Base-by-base conservation (phyloP, 495 filamentous ascomycete genomes). In the Sabuloglossum arenarium region DNA sequence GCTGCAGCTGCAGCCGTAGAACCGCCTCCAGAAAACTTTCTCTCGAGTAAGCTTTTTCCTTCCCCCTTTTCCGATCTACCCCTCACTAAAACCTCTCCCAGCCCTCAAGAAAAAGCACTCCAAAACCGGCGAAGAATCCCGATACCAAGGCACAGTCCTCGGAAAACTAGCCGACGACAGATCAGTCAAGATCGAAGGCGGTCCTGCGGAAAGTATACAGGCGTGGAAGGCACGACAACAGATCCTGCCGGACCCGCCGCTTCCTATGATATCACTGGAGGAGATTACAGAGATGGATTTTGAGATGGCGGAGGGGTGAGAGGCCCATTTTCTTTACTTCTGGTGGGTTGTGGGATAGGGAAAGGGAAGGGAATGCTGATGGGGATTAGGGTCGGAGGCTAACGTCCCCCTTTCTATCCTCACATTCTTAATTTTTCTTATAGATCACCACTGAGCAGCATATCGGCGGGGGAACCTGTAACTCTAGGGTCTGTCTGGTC, bases 81-180 rank as follows among this genome's bases (percentile, higher is more conserved):
- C n/a, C n/a, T n/a, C n/a, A n/a, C n/a, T n/a, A n/a, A n/a, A n/a
- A n/a, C n/a, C n/a, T n/a, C n/a, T n/a, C 23, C 3, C 42, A 65
- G 67, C 56, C 19, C 70, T 94, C 56, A 91, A 88, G 66, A 84
- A 85, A 63, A 90, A 88, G 58, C 83, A 90, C 65, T 85, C 78
- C 66, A 89, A 88, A 62, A 85, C 79, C 3, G 80, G 80, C 31
- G 86, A 91, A 59, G 85, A 90, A 59, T 79, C 82, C 10, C 77
- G 88, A 59, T 94, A 81, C 66, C 74, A 79, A 31, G 86, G 86
- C 2, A 93, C 88, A 4, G 73, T 87, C 0, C 67, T 96, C 11
- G 88, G 88, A 2, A 80, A 79, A 59, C 66, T 68, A 47, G 76
- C 73, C 27, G 84, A 88, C 56, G 79, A 82, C 37, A 77, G 78